A percentile compares a stretch with the other conserved stretches of the same genome.
Evolutionary conservation across 176 grass and related monocot genomes (phyloP).

Genomic region (Alopecurus myosuroides): DNA sequence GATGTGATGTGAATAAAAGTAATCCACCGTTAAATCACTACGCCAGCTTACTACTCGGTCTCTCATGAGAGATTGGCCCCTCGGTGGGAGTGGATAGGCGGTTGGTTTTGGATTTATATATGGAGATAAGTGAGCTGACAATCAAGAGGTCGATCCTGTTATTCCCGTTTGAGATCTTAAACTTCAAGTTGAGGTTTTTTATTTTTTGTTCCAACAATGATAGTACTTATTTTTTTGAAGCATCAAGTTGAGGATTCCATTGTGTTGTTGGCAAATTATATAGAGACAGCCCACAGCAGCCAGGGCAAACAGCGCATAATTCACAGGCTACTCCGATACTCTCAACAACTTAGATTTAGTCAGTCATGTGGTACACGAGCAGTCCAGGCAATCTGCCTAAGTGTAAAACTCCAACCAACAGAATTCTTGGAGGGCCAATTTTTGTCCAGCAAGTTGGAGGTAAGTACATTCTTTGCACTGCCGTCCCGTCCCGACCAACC

Average conservation of each 20-base stretch:
- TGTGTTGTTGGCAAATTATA: not conserved
- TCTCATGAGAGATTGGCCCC: not conserved
- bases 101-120: not conserved
- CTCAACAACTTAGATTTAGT: not conserved
- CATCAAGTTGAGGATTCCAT: too few species aligned
- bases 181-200: too few species aligned
- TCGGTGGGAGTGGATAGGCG: not conserved
- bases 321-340: not conserved
- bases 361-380: not conserved
- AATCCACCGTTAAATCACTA: not conserved
- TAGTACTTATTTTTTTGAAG: too few species aligned
- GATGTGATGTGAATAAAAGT: not conserved
- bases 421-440: not conserved
- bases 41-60: not conserved
- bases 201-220: too few species aligned
- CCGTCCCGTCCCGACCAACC: not conserved
- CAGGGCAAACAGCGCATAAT: not conserved
- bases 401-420: not conserved
- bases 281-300: not conserved
- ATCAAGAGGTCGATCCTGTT: not conserved
- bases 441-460: not conserved
- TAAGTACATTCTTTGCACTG: not conserved
- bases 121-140: not conserved
- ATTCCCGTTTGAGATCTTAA: not conserved
- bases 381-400: not conserved